Conservation (phyloP, 1,139 yeast genomes). For the Lodderomyces parapsilosis region DNA sequence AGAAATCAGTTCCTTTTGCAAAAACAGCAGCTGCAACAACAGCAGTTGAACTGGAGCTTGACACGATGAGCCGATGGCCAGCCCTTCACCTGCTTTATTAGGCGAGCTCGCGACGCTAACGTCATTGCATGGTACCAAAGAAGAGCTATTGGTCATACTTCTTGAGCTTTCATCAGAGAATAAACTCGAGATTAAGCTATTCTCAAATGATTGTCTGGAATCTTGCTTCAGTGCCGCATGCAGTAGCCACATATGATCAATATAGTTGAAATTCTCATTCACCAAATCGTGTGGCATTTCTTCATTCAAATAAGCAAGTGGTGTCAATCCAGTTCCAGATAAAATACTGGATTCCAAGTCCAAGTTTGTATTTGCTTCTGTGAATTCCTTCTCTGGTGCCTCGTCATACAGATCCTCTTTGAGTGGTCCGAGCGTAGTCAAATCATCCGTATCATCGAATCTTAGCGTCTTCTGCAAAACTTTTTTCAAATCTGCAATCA, state of each 20-base stretch:
- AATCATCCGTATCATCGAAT: constrained; percentile 4
- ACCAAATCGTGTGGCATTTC: constrained; percentile 3
- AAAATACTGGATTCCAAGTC: background rate
- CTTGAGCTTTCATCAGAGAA: background rate
- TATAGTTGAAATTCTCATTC: constrained; percentile 14
- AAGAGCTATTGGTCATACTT: background rate
- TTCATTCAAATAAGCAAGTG: background rate
- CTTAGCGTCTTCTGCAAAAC: constrained; percentile 9
- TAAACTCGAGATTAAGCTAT: background rate
- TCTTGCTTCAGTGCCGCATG: constrained; percentile 28
- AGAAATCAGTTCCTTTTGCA: background rate
- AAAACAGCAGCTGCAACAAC: background rate
- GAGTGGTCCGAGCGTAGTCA: background rate
- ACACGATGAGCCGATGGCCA: background rate
- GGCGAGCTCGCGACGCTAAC: background rate
- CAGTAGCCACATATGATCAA: constrained; percentile 31
- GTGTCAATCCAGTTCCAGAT: background rate
- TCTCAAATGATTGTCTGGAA: constrained; percentile 3
- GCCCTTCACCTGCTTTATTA: background rate
- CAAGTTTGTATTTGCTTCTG: background rate
- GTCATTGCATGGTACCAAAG: background rate
- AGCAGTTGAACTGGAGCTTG: background rate
- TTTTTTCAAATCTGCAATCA: constrained; percentile 13
- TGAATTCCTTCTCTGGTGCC: background rate
- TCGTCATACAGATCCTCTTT: background rate